These are phyloP conservation scores for Phytophthora fragariae DNA, from an alignment of 352 stramenopile genomes.

Conservation along the genomic window DNA sequence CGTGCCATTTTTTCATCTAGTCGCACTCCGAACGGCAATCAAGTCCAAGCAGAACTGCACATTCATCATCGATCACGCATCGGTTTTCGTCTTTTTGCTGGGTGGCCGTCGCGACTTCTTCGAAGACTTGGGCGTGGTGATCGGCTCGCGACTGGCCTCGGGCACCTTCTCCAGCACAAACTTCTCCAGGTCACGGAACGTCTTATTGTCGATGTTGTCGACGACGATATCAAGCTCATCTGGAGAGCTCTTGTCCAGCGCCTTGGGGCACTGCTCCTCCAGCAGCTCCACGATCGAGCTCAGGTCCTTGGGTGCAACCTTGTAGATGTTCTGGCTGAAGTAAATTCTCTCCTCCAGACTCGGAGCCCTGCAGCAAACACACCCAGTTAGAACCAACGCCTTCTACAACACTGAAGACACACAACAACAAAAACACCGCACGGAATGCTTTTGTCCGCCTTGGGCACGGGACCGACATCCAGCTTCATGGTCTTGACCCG, in stretches of 20 bases:
- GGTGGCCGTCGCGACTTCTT: slow-evolving; percentile 59
- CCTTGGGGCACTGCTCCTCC: slow-evolving; percentile 86
- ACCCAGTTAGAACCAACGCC: slow-evolving; percentile 3
- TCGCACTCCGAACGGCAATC: slow-evolving; percentile 10
- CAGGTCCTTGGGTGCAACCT: slow-evolving; percentile 78
- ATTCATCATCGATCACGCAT: slow-evolving; percentile 38
- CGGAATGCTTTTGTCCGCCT: slow-evolving; percentile 74
- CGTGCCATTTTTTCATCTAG: slow-evolving; percentile 14
- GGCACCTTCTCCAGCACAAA: slow-evolving; percentile 82
- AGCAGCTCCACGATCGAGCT: slow-evolving; percentile 81
- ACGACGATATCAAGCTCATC: slow-evolving; percentile 92
- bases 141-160: slow-evolving; percentile 66
- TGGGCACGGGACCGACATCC: slow-evolving; percentile 69
- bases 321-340: slow-evolving; percentile 93
- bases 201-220: slow-evolving; percentile 89
- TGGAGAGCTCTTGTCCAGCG: slow-evolving; percentile 85
- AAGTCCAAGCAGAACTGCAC: slow-evolving; percentile 14
- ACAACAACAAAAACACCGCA: slow-evolving; percentile 35
- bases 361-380: slow-evolving; percentile 61
- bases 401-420: not conserved
- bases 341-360: slow-evolving; percentile 84
- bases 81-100: slow-evolving; percentile 75
- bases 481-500: slow-evolving; percentile 86
- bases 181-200: slow-evolving; percentile 87
- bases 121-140: slow-evolving; percentile 70